Conservation (phyloP, 1,139 yeast genomes). For the Kurtzmaniella quercitrusa region DNA sequence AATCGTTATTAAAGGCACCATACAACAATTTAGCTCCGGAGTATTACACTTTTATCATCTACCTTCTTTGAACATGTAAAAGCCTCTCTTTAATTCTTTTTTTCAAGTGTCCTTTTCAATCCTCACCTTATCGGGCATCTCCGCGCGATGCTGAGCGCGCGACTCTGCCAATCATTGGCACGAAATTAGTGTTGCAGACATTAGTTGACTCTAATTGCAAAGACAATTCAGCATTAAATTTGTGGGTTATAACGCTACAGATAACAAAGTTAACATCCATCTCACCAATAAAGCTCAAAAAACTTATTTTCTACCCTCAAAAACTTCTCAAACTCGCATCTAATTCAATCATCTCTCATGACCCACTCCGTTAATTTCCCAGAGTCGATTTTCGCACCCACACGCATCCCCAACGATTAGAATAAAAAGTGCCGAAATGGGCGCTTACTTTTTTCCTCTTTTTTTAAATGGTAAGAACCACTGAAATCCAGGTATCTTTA, state of each 20-base stretch:
- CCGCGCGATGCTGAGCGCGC: not conserved
- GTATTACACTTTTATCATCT: no score
- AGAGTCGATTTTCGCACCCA: not conserved
- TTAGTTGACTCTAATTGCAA: no score
- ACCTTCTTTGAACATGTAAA: no score
- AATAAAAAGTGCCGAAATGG: not conserved
- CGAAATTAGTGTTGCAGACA: not conserved
- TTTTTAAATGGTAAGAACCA: slow-evolving; percentile 11
- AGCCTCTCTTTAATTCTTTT: no score
- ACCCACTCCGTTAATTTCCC: not conserved
- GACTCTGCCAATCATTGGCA: not conserved
- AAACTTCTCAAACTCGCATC: not conserved
- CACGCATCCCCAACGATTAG: not conserved
- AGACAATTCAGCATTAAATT: no score
- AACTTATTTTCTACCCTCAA: not conserved
- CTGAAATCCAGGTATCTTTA: not conserved
- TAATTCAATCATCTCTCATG: not conserved
- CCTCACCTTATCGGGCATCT: not conserved
- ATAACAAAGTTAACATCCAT: no score
- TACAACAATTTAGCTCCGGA: no score
- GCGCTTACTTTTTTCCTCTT: not conserved
- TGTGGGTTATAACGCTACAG: no score
- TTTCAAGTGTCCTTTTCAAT: no score
- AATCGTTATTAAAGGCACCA: no score
- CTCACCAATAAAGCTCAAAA: no score